Evolutionary conservation across 2,329 filamentous ascomycete genomes (phyloP).

Genomic region (Juglanconis juglandina): DNA sequence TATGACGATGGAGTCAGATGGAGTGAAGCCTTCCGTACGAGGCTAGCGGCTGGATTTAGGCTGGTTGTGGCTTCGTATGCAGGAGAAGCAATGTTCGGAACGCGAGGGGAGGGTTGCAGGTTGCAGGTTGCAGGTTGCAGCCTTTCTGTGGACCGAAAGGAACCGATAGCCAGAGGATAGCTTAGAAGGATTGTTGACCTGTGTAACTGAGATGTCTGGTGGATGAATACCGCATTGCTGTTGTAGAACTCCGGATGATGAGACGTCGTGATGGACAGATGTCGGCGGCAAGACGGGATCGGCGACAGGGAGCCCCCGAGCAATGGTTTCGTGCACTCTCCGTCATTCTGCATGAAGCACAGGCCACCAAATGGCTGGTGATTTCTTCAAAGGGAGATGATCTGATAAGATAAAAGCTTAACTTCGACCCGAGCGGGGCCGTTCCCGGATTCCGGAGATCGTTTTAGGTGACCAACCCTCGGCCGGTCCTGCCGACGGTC

Average conservation of each 20-base stretch:
- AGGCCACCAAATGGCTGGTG: not conserved
- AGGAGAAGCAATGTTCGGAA: not conserved
- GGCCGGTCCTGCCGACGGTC: not conserved
- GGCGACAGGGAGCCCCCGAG: not conserved
- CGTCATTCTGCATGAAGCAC: not conserved
- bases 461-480: not conserved
- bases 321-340: not conserved
- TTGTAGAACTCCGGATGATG: too few species aligned
- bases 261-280: too few species aligned
- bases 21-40: constrained; percentile 4
- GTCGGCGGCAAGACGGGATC: not conserved
- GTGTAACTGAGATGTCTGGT: not conserved
- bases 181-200: not conserved
- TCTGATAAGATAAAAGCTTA: not conserved
- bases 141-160: not conserved
- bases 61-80: not conserved
- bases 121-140: too few species aligned
- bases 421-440: not conserved
- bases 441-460: not conserved
- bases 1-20: constrained; percentile 1
- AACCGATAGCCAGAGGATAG: not conserved
- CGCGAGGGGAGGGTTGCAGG: not conserved
- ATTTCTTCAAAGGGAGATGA: not conserved
- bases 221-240: too few species aligned
- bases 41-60: constrained; percentile 4